Percentiles rank a stretch among this genome's conserved stretches.
These are phyloP conservation scores for Tephrocybe sp. DNA, from an alignment of 768 basidiomycete genomes.

Conservation along the genomic window DNA sequence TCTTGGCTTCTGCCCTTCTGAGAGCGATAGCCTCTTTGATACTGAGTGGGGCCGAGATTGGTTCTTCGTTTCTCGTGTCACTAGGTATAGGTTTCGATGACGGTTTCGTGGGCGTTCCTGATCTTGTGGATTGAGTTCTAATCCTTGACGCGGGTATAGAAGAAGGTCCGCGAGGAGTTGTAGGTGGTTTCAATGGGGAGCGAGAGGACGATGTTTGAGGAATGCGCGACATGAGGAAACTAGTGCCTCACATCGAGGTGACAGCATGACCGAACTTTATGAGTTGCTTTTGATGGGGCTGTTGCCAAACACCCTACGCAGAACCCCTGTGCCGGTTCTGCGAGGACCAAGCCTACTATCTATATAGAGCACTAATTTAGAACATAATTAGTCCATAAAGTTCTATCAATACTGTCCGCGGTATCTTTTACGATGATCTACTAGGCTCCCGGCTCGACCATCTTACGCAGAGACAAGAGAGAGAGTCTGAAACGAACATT, in stretches of 20 bases:
- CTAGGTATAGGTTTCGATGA: conserved; percentile 12
- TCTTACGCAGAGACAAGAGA: not conserved
- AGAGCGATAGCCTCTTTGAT: conserved; percentile 80
- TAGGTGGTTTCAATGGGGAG: conserved; percentile 25
- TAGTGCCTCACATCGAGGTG: no score
- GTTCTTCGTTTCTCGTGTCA: conserved; percentile 10
- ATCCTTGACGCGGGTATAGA: conserved; percentile 17
- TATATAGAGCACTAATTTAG: no score
- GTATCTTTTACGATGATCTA: not conserved
- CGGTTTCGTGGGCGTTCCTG: conserved; percentile 20
- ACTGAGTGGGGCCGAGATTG: conserved; percentile 35
- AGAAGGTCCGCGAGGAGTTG: conserved; percentile 24
- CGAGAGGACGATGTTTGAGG: conserved; percentile 31
- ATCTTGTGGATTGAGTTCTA: conserved; percentile 23
- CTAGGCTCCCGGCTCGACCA: not conserved
- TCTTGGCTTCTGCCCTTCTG: conserved; percentile 78
- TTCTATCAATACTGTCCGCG: no score
- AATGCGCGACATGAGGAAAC: conserved; percentile 40
- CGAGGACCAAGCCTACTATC: no score
- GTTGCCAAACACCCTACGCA: conserved; percentile 6
- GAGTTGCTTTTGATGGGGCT: conserved; percentile 1
- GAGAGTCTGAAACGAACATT: not conserved
- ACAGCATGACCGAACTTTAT: no score
- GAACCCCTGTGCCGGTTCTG: no score
- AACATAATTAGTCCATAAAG: no score